phyloP scores from a whole-genome alignment of 2,329 filamentous ascomycete species.

The Cladosporium sp. region DNA sequence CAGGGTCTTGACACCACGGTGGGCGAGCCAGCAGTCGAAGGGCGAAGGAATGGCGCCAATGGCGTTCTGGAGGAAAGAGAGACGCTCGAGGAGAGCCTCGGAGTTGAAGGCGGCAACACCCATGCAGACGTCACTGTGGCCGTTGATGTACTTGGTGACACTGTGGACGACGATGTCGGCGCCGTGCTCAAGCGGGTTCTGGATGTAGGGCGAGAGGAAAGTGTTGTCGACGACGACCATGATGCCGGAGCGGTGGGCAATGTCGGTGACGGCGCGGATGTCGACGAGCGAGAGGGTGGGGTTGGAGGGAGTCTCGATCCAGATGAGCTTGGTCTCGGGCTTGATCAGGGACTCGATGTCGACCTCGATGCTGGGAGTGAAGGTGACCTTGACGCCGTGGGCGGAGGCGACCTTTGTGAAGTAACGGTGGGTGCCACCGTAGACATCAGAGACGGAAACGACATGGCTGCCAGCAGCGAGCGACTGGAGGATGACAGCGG shows the following conservation, averaged over 20 bases:
- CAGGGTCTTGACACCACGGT: conserved; percentile 93
- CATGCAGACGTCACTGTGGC: conserved; percentile 96
- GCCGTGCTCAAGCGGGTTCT: conserved; percentile 92
- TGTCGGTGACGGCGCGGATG: conserved; percentile 78
- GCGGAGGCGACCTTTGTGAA: conserved; percentile 97
- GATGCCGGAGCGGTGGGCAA: conserved; percentile 85
- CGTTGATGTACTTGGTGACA: conserved; percentile 99
- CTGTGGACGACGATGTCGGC: conserved; percentile 96
- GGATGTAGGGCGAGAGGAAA: conserved; percentile 93
- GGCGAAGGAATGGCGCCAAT: conserved; percentile 92
- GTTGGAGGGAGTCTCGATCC: conserved; percentile 96
- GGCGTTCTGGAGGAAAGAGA: conserved; percentile 93
- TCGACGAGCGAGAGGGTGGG: conserved; percentile 92
- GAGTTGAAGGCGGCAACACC: conserved; percentile 95
- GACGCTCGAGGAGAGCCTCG: conserved; percentile 71
- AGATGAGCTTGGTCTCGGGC: conserved; percentile 87
- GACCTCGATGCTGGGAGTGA: conserved; percentile 87
- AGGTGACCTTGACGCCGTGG: conserved; percentile 91
- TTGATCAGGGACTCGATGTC: conserved; percentile 84
- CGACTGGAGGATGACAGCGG: conserved; percentile 89
- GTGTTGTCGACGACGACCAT: conserved; percentile 99
- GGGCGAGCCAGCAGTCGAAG: conserved; percentile 97
- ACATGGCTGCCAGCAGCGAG: conserved; percentile 90
- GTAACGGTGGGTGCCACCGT: conserved; percentile 96
- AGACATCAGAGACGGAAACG: conserved; percentile 94